Evolutionary conservation across 305 asterid species (phyloP).

Genomic region (Fraxinus xanthoxyloides): DNA sequence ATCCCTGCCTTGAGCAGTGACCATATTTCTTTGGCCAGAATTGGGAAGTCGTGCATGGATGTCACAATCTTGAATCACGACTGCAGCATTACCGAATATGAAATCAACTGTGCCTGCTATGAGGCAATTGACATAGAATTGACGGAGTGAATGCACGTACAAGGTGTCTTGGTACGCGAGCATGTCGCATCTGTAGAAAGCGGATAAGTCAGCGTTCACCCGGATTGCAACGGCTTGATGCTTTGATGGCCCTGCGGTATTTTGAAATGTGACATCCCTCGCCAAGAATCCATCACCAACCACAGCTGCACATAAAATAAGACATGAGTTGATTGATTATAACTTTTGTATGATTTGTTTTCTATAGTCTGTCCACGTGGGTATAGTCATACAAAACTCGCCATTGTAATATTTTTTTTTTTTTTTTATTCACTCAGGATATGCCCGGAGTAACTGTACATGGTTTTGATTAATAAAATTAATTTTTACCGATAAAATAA

Average conservation of each 20-base stretch:
- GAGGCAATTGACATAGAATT: constrained; percentile 49
- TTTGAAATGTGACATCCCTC: constrained; percentile 52
- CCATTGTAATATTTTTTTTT: too few relatives aligned
- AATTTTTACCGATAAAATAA: too few relatives aligned
- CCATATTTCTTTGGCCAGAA: constrained; percentile 50
- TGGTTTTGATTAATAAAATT: too few relatives aligned
- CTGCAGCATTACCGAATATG: constrained; percentile 59
- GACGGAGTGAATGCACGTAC: constrained; percentile 65
- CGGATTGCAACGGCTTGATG: constrained; percentile 55
- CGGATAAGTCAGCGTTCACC: constrained; percentile 39
- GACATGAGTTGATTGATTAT: too few relatives aligned
- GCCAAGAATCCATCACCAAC: constrained; percentile 53
- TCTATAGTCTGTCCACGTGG: too few relatives aligned
- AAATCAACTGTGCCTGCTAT: constrained; percentile 56
- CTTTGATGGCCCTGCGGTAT: constrained; percentile 54
- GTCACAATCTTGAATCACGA: constrained; percentile 49
- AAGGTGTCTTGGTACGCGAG: constrained; percentile 58
- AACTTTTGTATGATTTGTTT: too few relatives aligned
- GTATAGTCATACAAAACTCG: too few relatives aligned
- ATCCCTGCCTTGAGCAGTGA: constrained; percentile 57
- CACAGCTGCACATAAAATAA: constrained; percentile 37
- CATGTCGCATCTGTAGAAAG: constrained; percentile 49
- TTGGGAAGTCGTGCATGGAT: constrained; percentile 55
- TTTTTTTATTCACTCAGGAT: too few relatives aligned
- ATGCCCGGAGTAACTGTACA: too few relatives aligned